Evolutionary conservation across 2,329 filamentous ascomycete species (phyloP), one percentile per base, ranked within the genome.

Genomic region (Pseudocercospora musae): DNA sequence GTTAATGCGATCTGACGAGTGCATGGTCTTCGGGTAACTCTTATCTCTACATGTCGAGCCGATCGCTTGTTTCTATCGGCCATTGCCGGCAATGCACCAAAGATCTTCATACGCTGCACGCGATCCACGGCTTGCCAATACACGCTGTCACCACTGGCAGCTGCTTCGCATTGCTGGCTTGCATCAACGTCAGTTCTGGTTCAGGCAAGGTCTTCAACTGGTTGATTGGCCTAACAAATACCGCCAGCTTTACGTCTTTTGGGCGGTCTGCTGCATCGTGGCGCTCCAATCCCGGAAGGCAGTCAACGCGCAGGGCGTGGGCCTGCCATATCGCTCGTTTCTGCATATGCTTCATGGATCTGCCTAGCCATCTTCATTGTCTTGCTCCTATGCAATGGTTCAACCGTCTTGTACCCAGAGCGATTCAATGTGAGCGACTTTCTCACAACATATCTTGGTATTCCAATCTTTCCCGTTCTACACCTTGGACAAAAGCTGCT

Each of bases 381-480:
- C 20, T 25, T 53, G 49, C 29, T 27, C 49, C 9, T 27, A 9
- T 53, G 49, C 48, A 53, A 53, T n/a, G 49, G 49, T 5, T 53
- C 13, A n/a, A 27, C 15, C 8, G 49, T 53, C 20, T 53, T 53
- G 23, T 27, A 29, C 49, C 23, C 23, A 25, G 49, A 25, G 8
- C 49, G 31, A 15, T 53, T 21, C 20, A 15, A 29, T 5, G 29
- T 27, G 21, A n/a, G 20, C 10, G 29, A 13, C 6, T 33, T 54
- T 15, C 25, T 54, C 2, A 82, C 83, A 1, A 77, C 77, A 15
- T 86, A 86, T 72, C 84, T 85, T 9, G 50, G 68, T 8, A 74
- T 85, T 29, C 79, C 80, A 4, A 84, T 84, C 68, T 83, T 82
- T 57, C 69, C 81, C 40, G 71, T 21, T 10, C 9, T 54, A 11